These are phyloP conservation scores for Colletotrichum chrysophilum DNA, from an alignment of 2,329 filamentous ascomycete species.

Conservation along the genomic window DNA sequence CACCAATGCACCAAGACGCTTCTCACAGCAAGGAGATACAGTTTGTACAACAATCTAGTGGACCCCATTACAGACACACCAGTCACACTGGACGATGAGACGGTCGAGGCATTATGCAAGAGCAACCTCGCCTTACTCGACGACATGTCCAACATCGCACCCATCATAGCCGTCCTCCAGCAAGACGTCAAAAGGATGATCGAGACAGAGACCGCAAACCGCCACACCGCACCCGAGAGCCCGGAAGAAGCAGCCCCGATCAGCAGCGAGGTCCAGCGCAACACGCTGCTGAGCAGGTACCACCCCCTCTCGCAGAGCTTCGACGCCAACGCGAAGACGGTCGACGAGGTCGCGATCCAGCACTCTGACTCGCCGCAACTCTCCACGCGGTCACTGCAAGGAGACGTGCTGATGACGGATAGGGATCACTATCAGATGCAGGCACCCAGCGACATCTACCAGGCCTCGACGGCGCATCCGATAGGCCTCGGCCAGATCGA, in stretches of 20 bases:
- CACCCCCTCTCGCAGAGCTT: slow-evolving; percentile 7
- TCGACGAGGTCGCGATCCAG: neutral
- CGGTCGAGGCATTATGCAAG: neutral
- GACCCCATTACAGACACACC: neutral
- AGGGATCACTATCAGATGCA: neutral
- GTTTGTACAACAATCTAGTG: neutral
- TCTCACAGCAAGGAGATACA: neutral
- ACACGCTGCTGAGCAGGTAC: neutral
- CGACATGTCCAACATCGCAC: slow-evolving; percentile 4
- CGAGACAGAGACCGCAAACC: neutral
- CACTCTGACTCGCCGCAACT: neutral
- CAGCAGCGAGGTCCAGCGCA: slow-evolving; percentile 1
- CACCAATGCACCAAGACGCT: slow-evolving; percentile 6
- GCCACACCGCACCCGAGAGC: neutral
- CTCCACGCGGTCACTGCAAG: neutral
- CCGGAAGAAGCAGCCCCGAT: neutral
- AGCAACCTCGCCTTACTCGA: slow-evolving; percentile 3
- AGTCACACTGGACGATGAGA: neutral
- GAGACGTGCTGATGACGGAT: neutral
- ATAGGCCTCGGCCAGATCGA: neutral
- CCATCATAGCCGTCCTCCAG: slow-evolving; percentile 4
- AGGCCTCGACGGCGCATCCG: neutral
- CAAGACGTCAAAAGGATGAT: slow-evolving; percentile 7
- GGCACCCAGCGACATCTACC: neutral
- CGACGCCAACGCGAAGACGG: slow-evolving; percentile 1